Percentiles rank a stretch among this genome's conserved stretches.
Evolutionary conservation across 106 monocot species (phyloP).

Genomic region (Apostasia shenzhenica): DNA sequence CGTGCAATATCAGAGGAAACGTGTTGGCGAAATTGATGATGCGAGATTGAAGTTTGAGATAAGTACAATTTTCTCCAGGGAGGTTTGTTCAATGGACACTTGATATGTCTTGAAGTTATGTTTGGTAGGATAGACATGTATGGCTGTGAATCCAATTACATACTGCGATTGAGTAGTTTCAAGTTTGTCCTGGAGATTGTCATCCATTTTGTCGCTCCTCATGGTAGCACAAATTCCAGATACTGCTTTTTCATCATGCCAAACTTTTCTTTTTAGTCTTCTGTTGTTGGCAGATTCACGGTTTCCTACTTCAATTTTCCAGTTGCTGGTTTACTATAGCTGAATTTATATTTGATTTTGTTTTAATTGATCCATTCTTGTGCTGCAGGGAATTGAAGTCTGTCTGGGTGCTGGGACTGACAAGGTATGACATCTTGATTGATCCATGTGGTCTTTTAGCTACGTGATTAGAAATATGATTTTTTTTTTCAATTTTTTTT

Average conservation of each 20-base stretch:
- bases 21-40: conserved; percentile 57
- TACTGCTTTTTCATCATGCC: too few relatives aligned
- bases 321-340: too few relatives aligned
- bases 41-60: conserved; percentile 83
- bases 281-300: neutral
- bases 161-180: too few relatives aligned
- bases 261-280: neutral
- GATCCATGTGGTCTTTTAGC: neutral
- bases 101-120: neutral
- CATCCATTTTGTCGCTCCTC: too few relatives aligned
- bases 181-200: too few relatives aligned
- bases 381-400: conserved; percentile 76
- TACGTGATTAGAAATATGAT: neutral
- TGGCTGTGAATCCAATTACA: too few relatives aligned
- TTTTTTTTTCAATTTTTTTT: neutral
- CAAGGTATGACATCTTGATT: conserved; percentile 35
- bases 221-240: too few relatives aligned
- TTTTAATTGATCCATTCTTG: neutral
- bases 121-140: neutral
- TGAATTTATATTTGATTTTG: neutral
- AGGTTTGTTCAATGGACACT: conserved; percentile 35
- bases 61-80: conserved; percentile 59
- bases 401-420: conserved; percentile 49
- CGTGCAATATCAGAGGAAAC: conserved; percentile 62
- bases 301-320: too few relatives aligned